Evolutionary conservation across 768 basidiomycete genomes (phyloP), one percentile per base, ranked within the genome.

Genomic region (Termitomyces titanicus): DNA sequence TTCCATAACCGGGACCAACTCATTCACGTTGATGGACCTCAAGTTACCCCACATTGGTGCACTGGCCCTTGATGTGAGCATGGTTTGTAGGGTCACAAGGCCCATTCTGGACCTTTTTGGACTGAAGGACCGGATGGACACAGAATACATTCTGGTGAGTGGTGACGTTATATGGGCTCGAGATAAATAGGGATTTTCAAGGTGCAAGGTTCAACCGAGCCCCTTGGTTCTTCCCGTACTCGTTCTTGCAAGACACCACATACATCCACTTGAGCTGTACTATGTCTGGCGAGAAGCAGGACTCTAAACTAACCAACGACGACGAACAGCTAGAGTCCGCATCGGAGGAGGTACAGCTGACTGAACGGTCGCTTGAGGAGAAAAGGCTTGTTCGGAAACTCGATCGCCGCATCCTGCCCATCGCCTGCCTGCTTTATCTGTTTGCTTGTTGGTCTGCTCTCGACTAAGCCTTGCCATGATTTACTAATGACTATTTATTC

Each of bases 371-470:
- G n/a, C n/a, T 53, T 2, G 63, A 61, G 47, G 67, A 62, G 56
- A 60, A 56, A 57, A 49, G 62, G 24, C 76, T 91, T 2, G 72
- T 89, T 20, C 76, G 80, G 63, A 89, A 86, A 63, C 73, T 90
- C 47, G 88, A 90, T 62, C 48, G 61, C 52, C 75, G 86, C 39
- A 89, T 90, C 53, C 69, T 90, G 49, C 88, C 88, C 39, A 82
- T 89, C 43, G 74, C 83, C 2, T 89, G 86, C 62, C 61, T 88
- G n/a, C 76, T 90, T 39, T 90, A 90, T 61, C 74, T 90, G 25
- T 89, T 86, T 66, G 86, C 88, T 29, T 90, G 88, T 87, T 54
- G 67, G 85, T 79, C 44, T 39, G 15, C 3, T 8, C 38, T 17
- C 49, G 27, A 17, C n/a, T 7, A 51, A 0, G 5, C 15, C 46